Evolutionary conservation across 768 basidiomycete species (phyloP).

Genomic region (Russula griseocarnosa): DNA sequence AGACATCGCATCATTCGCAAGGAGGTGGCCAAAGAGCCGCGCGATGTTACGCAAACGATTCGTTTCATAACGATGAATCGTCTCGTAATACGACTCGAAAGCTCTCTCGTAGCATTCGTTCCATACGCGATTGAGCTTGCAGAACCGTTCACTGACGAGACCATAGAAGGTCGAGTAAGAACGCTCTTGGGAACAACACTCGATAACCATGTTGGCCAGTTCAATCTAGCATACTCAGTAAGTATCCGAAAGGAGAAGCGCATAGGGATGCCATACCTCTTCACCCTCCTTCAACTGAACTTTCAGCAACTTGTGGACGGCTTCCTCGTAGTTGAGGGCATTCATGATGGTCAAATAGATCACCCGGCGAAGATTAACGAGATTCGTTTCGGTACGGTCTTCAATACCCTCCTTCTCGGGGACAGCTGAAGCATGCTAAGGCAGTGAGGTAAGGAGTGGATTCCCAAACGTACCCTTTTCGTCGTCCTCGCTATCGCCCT

Average conservation of each 20-base stretch:
- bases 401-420: conserved; percentile 86
- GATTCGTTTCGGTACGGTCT: conserved; percentile 90
- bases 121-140: conserved; percentile 94
- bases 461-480: conserved; percentile 41
- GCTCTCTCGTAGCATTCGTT: conserved; percentile 83
- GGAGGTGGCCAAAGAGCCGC: conserved; percentile 90
- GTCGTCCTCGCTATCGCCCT: conserved; percentile 53
- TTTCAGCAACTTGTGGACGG: conserved; percentile 95
- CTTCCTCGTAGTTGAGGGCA: conserved; percentile 96
- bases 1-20: conserved; percentile 82
- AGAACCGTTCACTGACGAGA: conserved; percentile 91
- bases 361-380: conserved; percentile 88
- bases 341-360: conserved; percentile 99
- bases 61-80: conserved; percentile 98
- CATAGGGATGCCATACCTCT: conserved; percentile 56
- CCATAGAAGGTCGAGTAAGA: conserved; percentile 98
- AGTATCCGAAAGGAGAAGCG: conserved; percentile 1
- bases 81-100: conserved; percentile 87
- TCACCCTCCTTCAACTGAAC: conserved; percentile 88
- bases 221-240: conserved; percentile 62
- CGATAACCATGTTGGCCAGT: conserved; percentile 96
- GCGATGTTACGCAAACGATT: conserved; percentile 97
- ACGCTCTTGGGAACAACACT: conserved; percentile 99
- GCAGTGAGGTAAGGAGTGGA: neutral
- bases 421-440: conserved; percentile 43